Evolutionary conservation across 73 alveolate species (phyloP), one percentile per base, ranked within the genome.

Genomic region (Uronychia setigera): DNA sequence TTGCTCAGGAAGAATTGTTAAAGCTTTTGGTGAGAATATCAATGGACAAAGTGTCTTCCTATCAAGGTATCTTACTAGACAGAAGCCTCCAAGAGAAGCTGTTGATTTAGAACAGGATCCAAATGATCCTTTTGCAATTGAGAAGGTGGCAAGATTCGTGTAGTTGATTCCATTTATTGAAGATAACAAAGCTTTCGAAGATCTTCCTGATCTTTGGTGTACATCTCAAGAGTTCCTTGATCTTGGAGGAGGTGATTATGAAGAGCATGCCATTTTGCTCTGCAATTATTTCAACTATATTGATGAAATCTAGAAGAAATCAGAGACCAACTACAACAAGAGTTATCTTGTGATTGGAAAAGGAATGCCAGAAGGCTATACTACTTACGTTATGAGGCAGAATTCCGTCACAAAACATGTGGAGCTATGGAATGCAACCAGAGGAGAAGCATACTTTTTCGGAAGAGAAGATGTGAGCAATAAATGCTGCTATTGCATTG

Each of bases 281-380:
- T 98, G 99, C 85, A 96, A 96, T 92, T 98, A 96, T 85, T 98
- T 98, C 80, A 97, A 97, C 90, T 97, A 94, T 87, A 95, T 97
- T 32, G 99, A 98, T 93, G 92, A 86, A 31, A 46, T 57, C 26
- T 27, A 59, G 76, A 88, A 89, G 80, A 91, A 94, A 79, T 91
- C 92, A 1, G 93, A 93, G 31, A 89, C 94, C 34, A 92, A 94
- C 60, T 94, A 46, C 67, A 46, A 46, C 19, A 46, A 19, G 19
- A 46, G 97, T 80, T 98, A 96, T 92, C 88, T 98, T 28, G 93
- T 96, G 14, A 60, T 98, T 29, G 99, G 99, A n/a, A 95, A 91
- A 77, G 99, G 98, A n/a, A 95, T 95, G 59, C 99, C 99, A 26
- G 99, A 98, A 88, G 99, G 99, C 32, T 95, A 96, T 74, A 97